phyloP scores from a whole-genome alignment of 805 yeast species.

The Metschnikowia noctiluminum region DNA sequence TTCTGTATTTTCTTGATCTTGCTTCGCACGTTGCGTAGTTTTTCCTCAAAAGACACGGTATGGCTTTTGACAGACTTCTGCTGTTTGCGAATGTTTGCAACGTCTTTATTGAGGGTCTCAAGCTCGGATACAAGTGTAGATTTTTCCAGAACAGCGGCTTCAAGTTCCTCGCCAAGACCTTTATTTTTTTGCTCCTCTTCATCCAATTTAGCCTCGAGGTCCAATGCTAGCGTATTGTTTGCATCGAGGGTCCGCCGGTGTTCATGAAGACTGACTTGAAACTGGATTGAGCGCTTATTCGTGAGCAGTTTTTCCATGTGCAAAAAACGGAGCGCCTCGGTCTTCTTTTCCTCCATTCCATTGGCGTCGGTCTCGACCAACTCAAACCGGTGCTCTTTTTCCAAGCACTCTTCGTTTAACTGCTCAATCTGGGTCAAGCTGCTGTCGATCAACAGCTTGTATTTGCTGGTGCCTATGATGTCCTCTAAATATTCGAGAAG shows the following conservation, averaged over 20 bases:
- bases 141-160: slow-evolving; percentile 34
- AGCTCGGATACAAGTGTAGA: slow-evolving; percentile 14
- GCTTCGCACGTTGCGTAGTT: slow-evolving; percentile 57
- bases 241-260: slow-evolving; percentile 39
- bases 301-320: slow-evolving; percentile 59
- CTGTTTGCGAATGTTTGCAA: slow-evolving; percentile 22
- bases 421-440: slow-evolving; percentile 58
- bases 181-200: slow-evolving; percentile 42
- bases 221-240: slow-evolving; percentile 36
- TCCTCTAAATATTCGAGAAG: slow-evolving; percentile 91
- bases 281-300: slow-evolving; percentile 50
- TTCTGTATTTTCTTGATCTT: slow-evolving; percentile 61
- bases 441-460: slow-evolving; percentile 72
- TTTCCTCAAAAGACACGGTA: slow-evolving; percentile 72
- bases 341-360: slow-evolving; percentile 61
- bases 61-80: slow-evolving; percentile 41
- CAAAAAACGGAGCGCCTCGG: slow-evolving; percentile 65
- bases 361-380: slow-evolving; percentile 76
- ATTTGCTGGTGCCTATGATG: slow-evolving; percentile 89
- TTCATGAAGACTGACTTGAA: slow-evolving; percentile 48
- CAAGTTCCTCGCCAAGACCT: slow-evolving; percentile 28
- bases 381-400: slow-evolving; percentile 75
- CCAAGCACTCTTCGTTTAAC: slow-evolving; percentile 76
- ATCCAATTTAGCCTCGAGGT: slow-evolving; percentile 39
- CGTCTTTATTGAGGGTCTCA: slow-evolving; percentile 18